phyloP scores from a whole-genome alignment of 2,329 filamentous ascomycete species.

The Sporothrix sp. region DNA sequence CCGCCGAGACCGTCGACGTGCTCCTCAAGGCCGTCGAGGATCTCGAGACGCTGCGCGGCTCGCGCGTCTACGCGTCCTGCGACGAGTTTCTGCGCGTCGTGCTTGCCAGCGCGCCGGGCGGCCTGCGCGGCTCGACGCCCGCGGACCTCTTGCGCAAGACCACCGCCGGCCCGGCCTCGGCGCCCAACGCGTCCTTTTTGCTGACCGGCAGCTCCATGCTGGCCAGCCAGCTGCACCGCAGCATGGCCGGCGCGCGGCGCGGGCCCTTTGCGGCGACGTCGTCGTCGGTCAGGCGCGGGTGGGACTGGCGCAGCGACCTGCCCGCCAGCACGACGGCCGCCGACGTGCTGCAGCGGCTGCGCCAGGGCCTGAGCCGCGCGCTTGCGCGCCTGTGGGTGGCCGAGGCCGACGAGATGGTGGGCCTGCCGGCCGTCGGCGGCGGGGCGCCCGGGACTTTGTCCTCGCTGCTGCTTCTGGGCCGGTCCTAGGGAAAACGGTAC shows the following conservation, averaged over 20 bases:
- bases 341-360: conserved; percentile 63
- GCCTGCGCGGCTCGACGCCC: conserved; percentile 49
- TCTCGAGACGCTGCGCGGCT: conserved; percentile 59
- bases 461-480: not conserved
- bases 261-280: conserved; percentile 29
- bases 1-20: conserved; percentile 61
- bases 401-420: conserved; percentile 42
- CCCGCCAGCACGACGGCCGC: conserved; percentile 48
- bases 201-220: conserved; percentile 67
- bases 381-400: conserved; percentile 60
- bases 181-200: conserved; percentile 47
- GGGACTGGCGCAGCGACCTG: conserved; percentile 48
- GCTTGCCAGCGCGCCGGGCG: conserved; percentile 54
- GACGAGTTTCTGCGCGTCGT: conserved; percentile 72
- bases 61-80: conserved; percentile 61
- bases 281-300: conserved; percentile 33
- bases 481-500: conserved; percentile 2
- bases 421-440: not conserved
- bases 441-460: not conserved
- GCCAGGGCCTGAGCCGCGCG: conserved; percentile 65
- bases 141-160: conserved; percentile 54
- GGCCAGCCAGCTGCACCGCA: conserved; percentile 51
- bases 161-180: conserved; percentile 20
- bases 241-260: conserved; percentile 43
- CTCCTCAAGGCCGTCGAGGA: conserved; percentile 73